Base-by-base conservation (phyloP, 1,284 basidiomycete species). In the Sanghuangporus sanghuang region DNA sequence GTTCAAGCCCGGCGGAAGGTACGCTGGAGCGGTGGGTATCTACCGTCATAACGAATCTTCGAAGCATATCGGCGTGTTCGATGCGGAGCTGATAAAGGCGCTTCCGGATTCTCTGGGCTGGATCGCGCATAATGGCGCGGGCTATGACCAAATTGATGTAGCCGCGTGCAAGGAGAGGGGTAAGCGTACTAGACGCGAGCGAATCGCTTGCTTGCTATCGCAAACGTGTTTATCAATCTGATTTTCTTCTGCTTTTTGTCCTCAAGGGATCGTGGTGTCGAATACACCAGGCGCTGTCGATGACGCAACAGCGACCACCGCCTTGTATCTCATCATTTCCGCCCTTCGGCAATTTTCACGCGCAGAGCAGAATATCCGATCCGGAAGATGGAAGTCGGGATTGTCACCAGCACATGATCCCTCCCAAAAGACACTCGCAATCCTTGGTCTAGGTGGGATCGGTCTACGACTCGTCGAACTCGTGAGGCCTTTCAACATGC, bases 121-220 rank as follows among this genome's bases (percentile, higher is more conserved):
- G 86, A 93, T 96, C 69, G 90, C 89, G 1, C 93, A 95, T 74
- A 95, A 95, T 67, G 94, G 94, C n/a, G 93, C 94, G 0, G 94
- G 95, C 2, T 96, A 96, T 72, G 92, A 94, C 73, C 86, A 90
- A 68, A 89, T 96, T 68, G 90, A 95, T 72, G 84, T 95, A 5
- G 74, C 75, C 1, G 90, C 89, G 3, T 90, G 88, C 73, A 90
- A 85, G 69, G 83, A 81, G 14, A 83, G 82, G 73, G 89, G 88
- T 89, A 68, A 62, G 67, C 5, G 27, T 32, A 32, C 27, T 5
- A 32, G 27, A 32, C 27, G 27, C 27, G 27, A 27, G 11, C 36
- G 54, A 56, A n/a, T 18, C 12, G 12, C 54, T 21, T 50, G 44
- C 39, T 52, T 66, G 61, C 23, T 21, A 35, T n/a, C 27, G 32